These are phyloP conservation scores for Lentinula novae-zelandiae DNA, from an alignment of 1,284 basidiomycete genomes.

Conservation along the genomic window DNA sequence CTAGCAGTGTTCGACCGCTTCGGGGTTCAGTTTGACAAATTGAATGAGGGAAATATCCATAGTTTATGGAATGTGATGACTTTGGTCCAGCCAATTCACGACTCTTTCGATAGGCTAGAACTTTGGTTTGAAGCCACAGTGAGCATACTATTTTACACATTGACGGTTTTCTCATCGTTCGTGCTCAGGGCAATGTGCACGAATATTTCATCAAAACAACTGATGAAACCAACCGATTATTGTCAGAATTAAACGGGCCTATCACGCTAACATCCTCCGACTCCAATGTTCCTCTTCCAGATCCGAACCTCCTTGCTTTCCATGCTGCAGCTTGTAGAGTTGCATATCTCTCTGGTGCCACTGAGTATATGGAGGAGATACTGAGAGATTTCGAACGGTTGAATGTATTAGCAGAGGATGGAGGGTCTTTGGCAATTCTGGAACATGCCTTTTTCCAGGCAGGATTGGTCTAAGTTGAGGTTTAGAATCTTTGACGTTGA, in stretches of 20 bases:
- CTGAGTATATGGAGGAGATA: conserved; percentile 24
- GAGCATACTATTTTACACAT: neutral
- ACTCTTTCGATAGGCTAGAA: conserved; percentile 21
- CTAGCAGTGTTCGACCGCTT: neutral
- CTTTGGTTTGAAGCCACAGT: conserved; percentile 25
- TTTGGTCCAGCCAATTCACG: conserved; percentile 14
- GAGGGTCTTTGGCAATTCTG: neutral
- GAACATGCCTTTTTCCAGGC: neutral
- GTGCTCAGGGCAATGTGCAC: too few species aligned
- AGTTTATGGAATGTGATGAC: neutral
- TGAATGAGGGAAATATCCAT: neutral
- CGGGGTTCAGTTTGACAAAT: neutral
- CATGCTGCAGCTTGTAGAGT: conserved; percentile 27
- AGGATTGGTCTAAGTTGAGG: neutral
- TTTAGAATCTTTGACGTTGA: too few species aligned
- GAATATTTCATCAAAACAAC: too few species aligned
- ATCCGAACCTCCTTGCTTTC: conserved; percentile 15
- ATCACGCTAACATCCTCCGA: too few species aligned
- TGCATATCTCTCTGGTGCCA: conserved; percentile 28
- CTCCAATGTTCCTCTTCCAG: conserved; percentile 7
- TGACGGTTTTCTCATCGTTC: neutral
- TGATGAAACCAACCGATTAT: too few species aligned
- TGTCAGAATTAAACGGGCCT: too few species aligned
- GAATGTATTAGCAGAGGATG: neutral
- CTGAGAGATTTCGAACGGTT: neutral